Conservation (phyloP, 2,329 filamentous ascomycete species). For the Calonectria honghensis region DNA sequence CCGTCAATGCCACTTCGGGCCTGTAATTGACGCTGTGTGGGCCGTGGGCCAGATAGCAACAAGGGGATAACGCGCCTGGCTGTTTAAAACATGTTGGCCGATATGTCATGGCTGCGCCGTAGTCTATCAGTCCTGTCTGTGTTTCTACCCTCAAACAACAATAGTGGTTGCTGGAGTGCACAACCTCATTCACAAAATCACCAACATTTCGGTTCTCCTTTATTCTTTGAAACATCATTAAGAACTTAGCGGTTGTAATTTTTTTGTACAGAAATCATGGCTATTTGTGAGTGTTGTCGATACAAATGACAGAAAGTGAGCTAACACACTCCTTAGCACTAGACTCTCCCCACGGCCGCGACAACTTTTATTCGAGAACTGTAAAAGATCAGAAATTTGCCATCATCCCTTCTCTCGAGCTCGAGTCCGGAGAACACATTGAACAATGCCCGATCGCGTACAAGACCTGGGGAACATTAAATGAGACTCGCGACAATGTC, state of each 20-base stretch:
- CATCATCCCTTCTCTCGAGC: constrained; percentile 19
- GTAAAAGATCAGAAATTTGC: constrained; percentile 21
- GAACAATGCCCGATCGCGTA: constrained; percentile 32
- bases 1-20: neutral
- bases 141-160: neutral
- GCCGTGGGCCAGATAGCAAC: neutral
- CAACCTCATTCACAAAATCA: neutral
- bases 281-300: neutral
- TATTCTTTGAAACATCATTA: neutral
- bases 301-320: neutral
- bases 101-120: neutral
- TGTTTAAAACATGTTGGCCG: neutral
- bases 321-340: constrained; percentile 1
- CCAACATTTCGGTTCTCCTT: neutral
- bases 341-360: neutral
- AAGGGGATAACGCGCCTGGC: too few relatives aligned
- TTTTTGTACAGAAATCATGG: neutral
- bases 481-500: neutral
- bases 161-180: neutral
- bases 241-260: neutral
- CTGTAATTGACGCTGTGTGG: neutral
- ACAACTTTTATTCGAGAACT: constrained; percentile 1
- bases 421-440: constrained; percentile 15
- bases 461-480: constrained; percentile 29
- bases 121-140: neutral